These are phyloP conservation scores for Sporothrix pallida DNA, from an alignment of 2,329 filamentous ascomycete species.

Conservation along the genomic window DNA sequence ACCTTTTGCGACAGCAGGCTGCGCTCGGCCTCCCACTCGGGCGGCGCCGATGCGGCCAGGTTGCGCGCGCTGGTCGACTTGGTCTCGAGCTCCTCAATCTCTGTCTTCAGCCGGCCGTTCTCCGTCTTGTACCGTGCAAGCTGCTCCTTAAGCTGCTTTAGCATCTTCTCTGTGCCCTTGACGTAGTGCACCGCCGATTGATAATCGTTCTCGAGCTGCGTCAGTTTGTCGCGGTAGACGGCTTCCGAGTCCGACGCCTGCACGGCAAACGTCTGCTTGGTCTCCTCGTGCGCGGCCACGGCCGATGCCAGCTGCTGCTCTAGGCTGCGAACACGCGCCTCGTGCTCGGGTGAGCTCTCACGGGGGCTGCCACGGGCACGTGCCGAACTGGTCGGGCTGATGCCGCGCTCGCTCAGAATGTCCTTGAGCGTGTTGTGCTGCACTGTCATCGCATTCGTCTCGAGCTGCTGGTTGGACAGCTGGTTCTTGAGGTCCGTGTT, in stretches of 20 bases:
- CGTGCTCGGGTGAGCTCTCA: conserved; percentile 74
- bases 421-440: conserved; percentile 94
- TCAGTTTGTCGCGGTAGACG: conserved; percentile 88
- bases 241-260: conserved; percentile 87
- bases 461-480: conserved; percentile 83
- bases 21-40: conserved; percentile 78
- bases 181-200: conserved; percentile 98
- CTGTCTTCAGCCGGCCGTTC: conserved; percentile 80
- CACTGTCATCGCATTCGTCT: conserved; percentile 90
- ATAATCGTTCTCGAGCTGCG: conserved; percentile 95
- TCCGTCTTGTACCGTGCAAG: conserved; percentile 89
- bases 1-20: conserved; percentile 71
- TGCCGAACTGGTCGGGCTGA: conserved; percentile 75
- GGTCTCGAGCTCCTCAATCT: conserved; percentile 73
- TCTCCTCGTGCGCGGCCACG: conserved; percentile 81
- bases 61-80: conserved; percentile 50
- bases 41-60: conserved; percentile 49
- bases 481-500: conserved; percentile 84
- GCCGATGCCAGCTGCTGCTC: conserved; percentile 85
- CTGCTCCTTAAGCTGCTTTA: conserved; percentile 98
- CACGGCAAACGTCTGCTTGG: conserved; percentile 75
- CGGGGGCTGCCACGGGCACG: conserved; percentile 76
- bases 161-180: conserved; percentile 98
- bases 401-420: conserved; percentile 84
- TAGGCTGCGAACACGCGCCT: conserved; percentile 75